A percentile compares a stretch with the other conserved stretches of the same genome.
phyloP scores from a whole-genome alignment of 768 basidiomycete species.

The Russula sp. region DNA sequence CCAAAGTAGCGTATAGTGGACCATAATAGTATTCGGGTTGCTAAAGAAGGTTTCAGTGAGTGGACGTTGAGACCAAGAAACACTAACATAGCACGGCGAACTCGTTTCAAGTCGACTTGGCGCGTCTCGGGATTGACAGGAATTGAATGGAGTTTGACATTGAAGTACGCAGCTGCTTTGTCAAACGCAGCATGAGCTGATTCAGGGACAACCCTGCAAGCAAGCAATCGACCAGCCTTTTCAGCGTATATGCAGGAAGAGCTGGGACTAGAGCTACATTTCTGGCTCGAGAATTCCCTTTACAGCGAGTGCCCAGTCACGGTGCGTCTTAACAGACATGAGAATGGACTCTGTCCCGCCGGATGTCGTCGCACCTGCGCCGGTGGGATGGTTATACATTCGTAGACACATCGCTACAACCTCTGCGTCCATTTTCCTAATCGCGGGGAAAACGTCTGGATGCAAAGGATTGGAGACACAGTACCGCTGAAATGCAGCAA shows the following conservation, averaged over 20 bases:
- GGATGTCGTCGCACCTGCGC: constrained; percentile 88
- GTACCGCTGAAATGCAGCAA: constrained; percentile 74
- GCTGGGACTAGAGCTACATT: constrained; percentile 48
- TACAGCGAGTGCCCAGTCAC: constrained; percentile 81
- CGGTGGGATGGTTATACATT: constrained; percentile 77
- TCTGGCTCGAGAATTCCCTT: constrained; percentile 91
- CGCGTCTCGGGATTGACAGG: constrained; percentile 75
- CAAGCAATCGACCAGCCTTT: not conserved
- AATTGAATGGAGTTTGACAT: constrained; percentile 82
- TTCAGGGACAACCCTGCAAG: constrained; percentile 63
- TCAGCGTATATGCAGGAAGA: constrained; percentile 1
- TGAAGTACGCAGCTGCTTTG: constrained; percentile 84
- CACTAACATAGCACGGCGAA: constrained; percentile 81
- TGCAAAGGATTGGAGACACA: constrained; percentile 87
- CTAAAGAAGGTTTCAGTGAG: constrained; percentile 33
- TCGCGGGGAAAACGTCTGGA: constrained; percentile 86
- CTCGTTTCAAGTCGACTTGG: constrained; percentile 65
- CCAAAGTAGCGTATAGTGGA: constrained; percentile 24
- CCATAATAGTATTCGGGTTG: constrained; percentile 86
- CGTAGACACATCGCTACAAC: constrained; percentile 81
- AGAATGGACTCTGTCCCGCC: constrained; percentile 96
- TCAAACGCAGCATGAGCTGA: constrained; percentile 94
- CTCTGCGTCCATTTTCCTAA: constrained; percentile 97
- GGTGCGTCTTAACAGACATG: constrained; percentile 91
- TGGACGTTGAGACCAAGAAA: constrained; percentile 16